These are phyloP conservation scores for Rhododendron ovatum DNA, from an alignment of 148 eudicot genomes.

Conservation along the genomic window DNA sequence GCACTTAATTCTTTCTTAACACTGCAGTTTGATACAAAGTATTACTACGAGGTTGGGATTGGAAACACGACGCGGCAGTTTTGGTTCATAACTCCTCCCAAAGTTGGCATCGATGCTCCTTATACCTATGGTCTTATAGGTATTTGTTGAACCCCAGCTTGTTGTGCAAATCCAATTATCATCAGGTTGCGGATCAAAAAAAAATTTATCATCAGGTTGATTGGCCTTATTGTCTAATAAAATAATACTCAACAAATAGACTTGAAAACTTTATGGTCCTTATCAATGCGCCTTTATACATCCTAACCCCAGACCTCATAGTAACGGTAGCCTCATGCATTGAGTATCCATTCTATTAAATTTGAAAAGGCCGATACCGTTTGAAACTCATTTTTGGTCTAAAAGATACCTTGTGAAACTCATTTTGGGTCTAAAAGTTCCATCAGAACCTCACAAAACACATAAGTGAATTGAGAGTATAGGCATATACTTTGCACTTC, in stretches of 20 bases:
- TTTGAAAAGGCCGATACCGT: background rate
- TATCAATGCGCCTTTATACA: background rate
- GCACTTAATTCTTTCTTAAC: background rate
- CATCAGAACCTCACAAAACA: background rate
- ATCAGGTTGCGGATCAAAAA: no score
- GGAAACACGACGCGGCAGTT: slow-evolving; percentile 52
- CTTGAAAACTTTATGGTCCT: background rate
- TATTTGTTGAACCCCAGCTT: slow-evolving; percentile 21
- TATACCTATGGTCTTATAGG: slow-evolving; percentile 89
- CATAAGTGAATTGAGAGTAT: background rate
- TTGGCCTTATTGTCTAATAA: background rate
- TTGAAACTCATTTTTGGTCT: no score
- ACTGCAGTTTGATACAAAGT: slow-evolving; percentile 66
- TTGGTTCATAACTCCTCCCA: slow-evolving; percentile 78
- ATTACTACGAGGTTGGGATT: slow-evolving; percentile 62
- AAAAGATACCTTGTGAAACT: background rate
- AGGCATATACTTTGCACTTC: background rate
- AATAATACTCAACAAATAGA: background rate
- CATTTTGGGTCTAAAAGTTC: background rate
- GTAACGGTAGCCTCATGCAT: background rate
- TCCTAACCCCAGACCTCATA: background rate
- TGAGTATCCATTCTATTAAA: background rate
- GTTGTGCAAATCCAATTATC: background rate
- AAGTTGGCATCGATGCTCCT: slow-evolving; percentile 72
- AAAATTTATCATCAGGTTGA: slow-evolving; percentile 2